Conservation (phyloP, 2,329 filamentous ascomycete genomes). For the Colletotrichum neosansevieriae region DNA sequence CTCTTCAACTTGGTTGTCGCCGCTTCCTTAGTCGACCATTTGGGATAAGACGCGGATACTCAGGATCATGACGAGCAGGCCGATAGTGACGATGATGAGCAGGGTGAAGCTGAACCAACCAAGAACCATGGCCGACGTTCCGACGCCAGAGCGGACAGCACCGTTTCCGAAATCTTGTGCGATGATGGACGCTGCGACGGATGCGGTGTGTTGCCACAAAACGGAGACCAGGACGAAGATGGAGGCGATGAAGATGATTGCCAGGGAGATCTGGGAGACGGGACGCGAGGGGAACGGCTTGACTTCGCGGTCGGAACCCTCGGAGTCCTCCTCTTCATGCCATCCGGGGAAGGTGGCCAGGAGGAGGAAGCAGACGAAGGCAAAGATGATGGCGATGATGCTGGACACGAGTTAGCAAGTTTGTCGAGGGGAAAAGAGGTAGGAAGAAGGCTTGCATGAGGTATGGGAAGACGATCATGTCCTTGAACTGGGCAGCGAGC, state of each 20-base stretch:
- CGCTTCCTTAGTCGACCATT: slow-evolving; percentile 51
- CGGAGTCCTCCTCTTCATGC: slow-evolving; percentile 89
- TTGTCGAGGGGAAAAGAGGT: background rate
- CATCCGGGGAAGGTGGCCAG: slow-evolving; percentile 97
- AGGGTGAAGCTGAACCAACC: slow-evolving; percentile 97
- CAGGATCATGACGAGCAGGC: slow-evolving; percentile 94
- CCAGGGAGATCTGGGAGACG: slow-evolving; percentile 91
- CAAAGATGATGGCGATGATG: slow-evolving; percentile 97
- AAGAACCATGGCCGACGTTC: slow-evolving; percentile 95
- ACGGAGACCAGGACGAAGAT: slow-evolving; percentile 81
- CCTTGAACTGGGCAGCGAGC: slow-evolving; percentile 97
- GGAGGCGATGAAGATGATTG: slow-evolving; percentile 86
- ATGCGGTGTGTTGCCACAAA: slow-evolving; percentile 94
- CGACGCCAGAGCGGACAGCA: slow-evolving; percentile 86
- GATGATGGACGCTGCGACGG: slow-evolving; percentile 93
- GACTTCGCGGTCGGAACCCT: slow-evolving; percentile 87
- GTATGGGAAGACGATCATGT: slow-evolving; percentile 98
- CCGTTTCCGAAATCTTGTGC: slow-evolving; percentile 94
- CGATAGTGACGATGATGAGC: slow-evolving; percentile 95
- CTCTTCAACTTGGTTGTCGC: slow-evolving; percentile 29
- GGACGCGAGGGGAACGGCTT: slow-evolving; percentile 94
- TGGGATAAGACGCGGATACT: slow-evolving; percentile 86
- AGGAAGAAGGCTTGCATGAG: slow-evolving; percentile 75
- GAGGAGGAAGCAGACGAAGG: slow-evolving; percentile 94
- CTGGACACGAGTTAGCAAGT: slow-evolving; percentile 56